Evolutionary conservation across 2,329 filamentous ascomycete genomes (phyloP).

Genomic region (Colletotrichum musicola): DNA sequence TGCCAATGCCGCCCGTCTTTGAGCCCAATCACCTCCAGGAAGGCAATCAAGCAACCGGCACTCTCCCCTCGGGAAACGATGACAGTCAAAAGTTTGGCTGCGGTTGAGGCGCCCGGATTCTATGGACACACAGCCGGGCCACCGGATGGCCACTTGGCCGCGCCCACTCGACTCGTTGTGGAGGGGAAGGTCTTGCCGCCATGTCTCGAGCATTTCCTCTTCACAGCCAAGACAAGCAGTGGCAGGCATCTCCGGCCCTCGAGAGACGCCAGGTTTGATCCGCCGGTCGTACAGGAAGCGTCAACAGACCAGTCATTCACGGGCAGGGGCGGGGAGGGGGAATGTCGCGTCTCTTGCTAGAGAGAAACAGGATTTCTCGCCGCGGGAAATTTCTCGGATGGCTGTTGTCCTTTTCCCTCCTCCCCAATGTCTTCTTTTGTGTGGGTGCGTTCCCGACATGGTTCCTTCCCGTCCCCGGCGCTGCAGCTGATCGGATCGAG

Average conservation of each 20-base stretch:
- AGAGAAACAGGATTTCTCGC: not conserved
- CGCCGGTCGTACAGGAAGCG: not conserved
- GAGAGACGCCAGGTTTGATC: not conserved
- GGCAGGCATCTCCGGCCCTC: constrained; percentile 3
- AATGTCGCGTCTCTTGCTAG: not conserved
- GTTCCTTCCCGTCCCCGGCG: not conserved
- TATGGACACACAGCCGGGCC: not conserved
- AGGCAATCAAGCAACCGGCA: not conserved
- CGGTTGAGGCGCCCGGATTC: not conserved
- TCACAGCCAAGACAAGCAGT: constrained; percentile 13
- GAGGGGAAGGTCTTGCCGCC: constrained; percentile 2
- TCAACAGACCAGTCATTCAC: no score
- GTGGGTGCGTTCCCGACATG: not conserved
- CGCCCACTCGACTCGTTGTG: not conserved
- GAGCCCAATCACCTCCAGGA: not conserved
- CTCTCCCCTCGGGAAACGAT: not conserved
- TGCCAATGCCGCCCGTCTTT: not conserved
- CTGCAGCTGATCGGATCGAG: constrained; percentile 25
- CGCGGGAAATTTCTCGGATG: not conserved
- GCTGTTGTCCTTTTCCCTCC: no score
- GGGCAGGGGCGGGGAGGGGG: not conserved
- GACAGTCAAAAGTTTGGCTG: not conserved
- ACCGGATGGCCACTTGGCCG: not conserved
- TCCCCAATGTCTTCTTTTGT: not conserved
- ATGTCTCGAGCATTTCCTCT: constrained; percentile 22